Percentiles rank a stretch among this genome's conserved stretches.
phyloP scores from a whole-genome alignment of 805 yeast species.

The Metschnikowia kofuensis region DNA sequence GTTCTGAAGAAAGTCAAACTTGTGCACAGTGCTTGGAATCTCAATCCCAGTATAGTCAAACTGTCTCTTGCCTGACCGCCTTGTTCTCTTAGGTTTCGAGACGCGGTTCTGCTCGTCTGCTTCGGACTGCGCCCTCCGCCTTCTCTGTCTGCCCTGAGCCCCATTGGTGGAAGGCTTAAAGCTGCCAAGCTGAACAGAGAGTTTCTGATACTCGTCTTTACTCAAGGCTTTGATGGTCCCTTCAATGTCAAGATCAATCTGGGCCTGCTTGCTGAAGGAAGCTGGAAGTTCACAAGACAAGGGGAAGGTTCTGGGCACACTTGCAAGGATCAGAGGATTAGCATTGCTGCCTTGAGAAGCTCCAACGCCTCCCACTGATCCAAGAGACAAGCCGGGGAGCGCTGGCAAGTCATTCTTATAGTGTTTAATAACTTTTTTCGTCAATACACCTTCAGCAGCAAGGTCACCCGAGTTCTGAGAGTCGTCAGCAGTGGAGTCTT shows the following conservation, averaged over 20 bases:
- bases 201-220: background rate
- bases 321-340: background rate
- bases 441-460: too few species aligned
- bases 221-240: background rate
- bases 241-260: background rate
- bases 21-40: background rate
- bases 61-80: background rate
- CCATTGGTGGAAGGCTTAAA: background rate
- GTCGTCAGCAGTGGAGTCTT: too few species aligned
- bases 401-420: background rate
- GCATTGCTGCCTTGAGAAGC: background rate
- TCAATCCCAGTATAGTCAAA: slow-evolving; percentile 7
- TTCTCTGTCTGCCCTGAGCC: too few species aligned
- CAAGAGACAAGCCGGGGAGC: background rate
- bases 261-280: background rate
- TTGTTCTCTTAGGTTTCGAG: slow-evolving; percentile 1
- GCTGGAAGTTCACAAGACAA: background rate
- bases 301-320: background rate
- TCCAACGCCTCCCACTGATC: background rate
- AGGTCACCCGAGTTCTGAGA: too few species aligned
- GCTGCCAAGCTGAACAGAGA: background rate
- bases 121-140: too few species aligned
- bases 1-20: slow-evolving; percentile 5
- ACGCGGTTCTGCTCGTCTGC: background rate
- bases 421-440: too few species aligned